Conservation (phyloP, 2,329 filamentous ascomycete species). For the Aspergillus uvarum region DNA sequence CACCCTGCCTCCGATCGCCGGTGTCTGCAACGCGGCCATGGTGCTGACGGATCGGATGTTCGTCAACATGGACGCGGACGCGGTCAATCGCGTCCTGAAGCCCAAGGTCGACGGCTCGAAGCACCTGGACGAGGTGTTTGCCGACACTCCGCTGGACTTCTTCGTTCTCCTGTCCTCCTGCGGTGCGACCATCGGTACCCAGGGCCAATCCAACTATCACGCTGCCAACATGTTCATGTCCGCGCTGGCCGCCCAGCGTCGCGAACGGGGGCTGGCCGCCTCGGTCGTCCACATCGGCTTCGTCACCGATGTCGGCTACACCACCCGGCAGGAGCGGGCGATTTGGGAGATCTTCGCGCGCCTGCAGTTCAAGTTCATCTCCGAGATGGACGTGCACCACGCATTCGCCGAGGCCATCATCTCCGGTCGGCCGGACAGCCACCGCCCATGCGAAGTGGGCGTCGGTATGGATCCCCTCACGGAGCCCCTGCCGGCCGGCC, state of each 20-base stretch:
- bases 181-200: slow-evolving; percentile 35
- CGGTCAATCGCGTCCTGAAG: slow-evolving; percentile 7
- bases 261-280: slow-evolving; percentile 20
- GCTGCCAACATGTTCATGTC: slow-evolving; percentile 44
- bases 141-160: slow-evolving; percentile 25
- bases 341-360: slow-evolving; percentile 6
- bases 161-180: slow-evolving; percentile 46
- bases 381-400: slow-evolving; percentile 27
- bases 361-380: neutral
- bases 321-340: slow-evolving; percentile 1
- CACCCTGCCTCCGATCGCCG: slow-evolving; percentile 24
- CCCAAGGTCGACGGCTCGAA: slow-evolving; percentile 24
- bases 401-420: slow-evolving; percentile 48
- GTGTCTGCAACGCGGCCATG: slow-evolving; percentile 28
- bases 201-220: slow-evolving; percentile 41
- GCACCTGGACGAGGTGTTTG: slow-evolving; percentile 20
- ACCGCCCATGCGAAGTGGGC: no score
- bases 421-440: slow-evolving; percentile 37
- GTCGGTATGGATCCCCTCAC: no score
- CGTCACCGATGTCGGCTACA: slow-evolving; percentile 24
- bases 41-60: slow-evolving; percentile 23
- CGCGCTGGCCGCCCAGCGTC: slow-evolving; percentile 23
- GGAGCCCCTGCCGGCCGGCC: no score
- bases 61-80: slow-evolving; percentile 9
- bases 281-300: slow-evolving; percentile 24